phyloP scores from a whole-genome alignment of 208 protist genomes.

The Acanthamoeba quina region DNA sequence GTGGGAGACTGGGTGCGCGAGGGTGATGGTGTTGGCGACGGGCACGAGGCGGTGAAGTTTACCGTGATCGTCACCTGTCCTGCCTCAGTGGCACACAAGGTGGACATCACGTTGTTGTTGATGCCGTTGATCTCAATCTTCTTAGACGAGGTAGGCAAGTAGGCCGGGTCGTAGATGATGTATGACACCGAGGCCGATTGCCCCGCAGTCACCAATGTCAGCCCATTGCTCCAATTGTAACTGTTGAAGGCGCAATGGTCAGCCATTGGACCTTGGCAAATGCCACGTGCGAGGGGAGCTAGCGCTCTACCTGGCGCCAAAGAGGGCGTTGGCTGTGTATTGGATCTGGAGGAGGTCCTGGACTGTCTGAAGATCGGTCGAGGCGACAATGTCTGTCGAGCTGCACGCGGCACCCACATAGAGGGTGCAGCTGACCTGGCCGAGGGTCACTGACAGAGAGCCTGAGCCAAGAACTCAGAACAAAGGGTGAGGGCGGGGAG shows the following conservation, averaged over 20 bases:
- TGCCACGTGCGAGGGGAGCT: not conserved
- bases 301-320: not conserved
- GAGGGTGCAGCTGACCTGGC: not conserved
- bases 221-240: not conserved
- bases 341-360: not conserved
- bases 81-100: not conserved
- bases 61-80: not conserved
- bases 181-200: not conserved
- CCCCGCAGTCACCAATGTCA: not conserved
- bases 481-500: no score
- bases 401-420: not conserved
- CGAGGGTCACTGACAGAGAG: not conserved
- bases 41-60: not conserved
- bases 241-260: not conserved
- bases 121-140: not conserved
- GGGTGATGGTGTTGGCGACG: not conserved
- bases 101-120: conserved; percentile 22
- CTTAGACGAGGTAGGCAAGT: not conserved
- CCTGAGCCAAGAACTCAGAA: not conserved
- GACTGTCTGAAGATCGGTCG: not conserved
- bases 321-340: not conserved
- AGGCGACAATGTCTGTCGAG: not conserved
- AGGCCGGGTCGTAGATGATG: not conserved
- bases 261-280: not conserved
- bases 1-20: not conserved